A percentile compares a stretch with the other conserved stretches of the same genome.
Conservation (phyloP, 352 stramenopile species). For the Globisporangium canariense region DNA sequence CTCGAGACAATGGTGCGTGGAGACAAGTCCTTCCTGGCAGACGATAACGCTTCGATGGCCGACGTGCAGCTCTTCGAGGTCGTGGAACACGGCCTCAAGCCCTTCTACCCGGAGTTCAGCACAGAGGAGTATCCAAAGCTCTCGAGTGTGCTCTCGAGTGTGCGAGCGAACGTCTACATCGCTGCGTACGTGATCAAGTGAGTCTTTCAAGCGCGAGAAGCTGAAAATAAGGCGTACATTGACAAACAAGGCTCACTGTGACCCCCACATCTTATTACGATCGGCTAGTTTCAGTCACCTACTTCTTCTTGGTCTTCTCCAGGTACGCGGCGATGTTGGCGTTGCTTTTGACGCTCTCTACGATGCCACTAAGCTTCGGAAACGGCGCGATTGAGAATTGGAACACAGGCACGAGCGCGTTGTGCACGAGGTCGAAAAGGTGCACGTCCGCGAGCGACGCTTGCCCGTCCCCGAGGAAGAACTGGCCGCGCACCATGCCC, state of each 20-base stretch:
- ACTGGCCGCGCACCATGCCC: constrained; percentile 33
- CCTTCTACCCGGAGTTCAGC: constrained; percentile 21
- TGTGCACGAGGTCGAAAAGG: constrained; percentile 45
- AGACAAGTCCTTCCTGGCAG: constrained; percentile 30
- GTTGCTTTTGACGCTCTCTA: constrained; percentile 32
- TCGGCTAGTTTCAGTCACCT: not conserved
- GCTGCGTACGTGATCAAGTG: constrained; percentile 33
- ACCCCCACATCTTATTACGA: too few relatives aligned
- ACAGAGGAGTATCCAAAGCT: constrained; percentile 35
- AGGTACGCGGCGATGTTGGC: constrained; percentile 33
- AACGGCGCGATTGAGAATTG: constrained; percentile 31
- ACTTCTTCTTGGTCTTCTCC: constrained; percentile 5
- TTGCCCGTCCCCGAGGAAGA: constrained; percentile 47
- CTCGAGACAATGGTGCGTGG: constrained; percentile 30
- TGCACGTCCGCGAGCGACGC: constrained; percentile 44
- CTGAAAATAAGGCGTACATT: not conserved
- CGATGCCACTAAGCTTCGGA: constrained; percentile 39
- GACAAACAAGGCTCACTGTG: too few relatives aligned
- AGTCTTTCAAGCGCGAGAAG: not conserved
- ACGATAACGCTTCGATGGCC: constrained; percentile 24
- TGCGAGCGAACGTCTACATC: constrained; percentile 33
- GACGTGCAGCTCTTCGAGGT: constrained; percentile 49
- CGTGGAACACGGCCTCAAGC: constrained; percentile 28
- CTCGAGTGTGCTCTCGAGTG: constrained; percentile 20
- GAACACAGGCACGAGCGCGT: constrained; percentile 26